Conservation (phyloP, 2,329 filamentous ascomycete genomes). For the Chaetomium sp. region DNA sequence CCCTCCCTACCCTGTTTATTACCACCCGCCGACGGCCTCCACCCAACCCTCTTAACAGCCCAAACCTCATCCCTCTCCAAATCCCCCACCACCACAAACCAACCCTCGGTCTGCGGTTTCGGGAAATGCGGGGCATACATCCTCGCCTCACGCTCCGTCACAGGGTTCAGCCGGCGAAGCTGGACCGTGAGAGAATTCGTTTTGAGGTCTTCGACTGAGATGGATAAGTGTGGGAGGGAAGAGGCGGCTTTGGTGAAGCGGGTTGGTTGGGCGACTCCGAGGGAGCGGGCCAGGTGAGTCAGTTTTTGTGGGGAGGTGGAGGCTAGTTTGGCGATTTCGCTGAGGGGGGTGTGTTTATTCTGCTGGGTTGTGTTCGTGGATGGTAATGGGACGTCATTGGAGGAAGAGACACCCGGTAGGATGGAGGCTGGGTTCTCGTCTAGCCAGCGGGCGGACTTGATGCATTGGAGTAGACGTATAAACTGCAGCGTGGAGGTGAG, state of each 20-base stretch:
- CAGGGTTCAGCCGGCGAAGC: conserved; percentile 60
- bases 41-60: conserved; percentile 79
- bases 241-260: conserved; percentile 54
- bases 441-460: conserved; percentile 91
- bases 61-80: conserved; percentile 66
- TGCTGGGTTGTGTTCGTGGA: conserved; percentile 25
- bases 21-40: conserved; percentile 40
- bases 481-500: conserved; percentile 72
- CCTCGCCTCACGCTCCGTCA: conserved; percentile 59
- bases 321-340: conserved; percentile 32
- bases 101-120: conserved; percentile 90
- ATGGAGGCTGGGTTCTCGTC: conserved; percentile 72
- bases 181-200: conserved; percentile 56
- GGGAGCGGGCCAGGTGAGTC: conserved; percentile 41
- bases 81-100: conserved; percentile 75
- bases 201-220: conserved; percentile 56
- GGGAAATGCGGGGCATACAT: conserved; percentile 87
- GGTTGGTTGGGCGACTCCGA: conserved; percentile 38
- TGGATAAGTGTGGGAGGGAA: conserved; percentile 61
- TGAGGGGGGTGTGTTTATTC: conserved; percentile 36
- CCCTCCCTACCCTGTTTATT: conserved; percentile 17
- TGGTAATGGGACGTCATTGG: conserved; percentile 9
- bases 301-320: conserved; percentile 29
- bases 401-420: conserved; percentile 62
- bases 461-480: conserved; percentile 79